Percentiles rank a stretch among this genome's conserved stretches.
Conservation (phyloP, 2,329 filamentous ascomycete genomes). For the Teratosphaeria viscida region DNA sequence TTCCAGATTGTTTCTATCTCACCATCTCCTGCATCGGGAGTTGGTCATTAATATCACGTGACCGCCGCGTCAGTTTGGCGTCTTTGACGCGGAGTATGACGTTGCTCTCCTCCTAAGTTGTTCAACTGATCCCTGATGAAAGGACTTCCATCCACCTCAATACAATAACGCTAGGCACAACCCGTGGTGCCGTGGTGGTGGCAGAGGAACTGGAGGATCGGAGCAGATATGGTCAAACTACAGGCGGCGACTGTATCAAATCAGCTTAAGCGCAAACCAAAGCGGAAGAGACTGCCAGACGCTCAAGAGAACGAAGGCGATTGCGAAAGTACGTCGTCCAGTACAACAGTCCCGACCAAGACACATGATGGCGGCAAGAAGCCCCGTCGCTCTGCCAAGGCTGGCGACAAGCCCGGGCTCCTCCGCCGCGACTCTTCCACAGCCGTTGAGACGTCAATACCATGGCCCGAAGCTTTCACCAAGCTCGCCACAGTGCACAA, state of each 20-base stretch:
- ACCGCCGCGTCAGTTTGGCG: background rate
- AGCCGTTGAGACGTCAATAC: conserved; percentile 41
- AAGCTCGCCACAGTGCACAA: conserved; percentile 65
- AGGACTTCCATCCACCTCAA: background rate
- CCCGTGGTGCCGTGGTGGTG: background rate
- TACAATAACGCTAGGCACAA: background rate
- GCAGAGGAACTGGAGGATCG: background rate
- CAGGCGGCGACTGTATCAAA: conserved; percentile 41
- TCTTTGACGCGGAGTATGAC: background rate
- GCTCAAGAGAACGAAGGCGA: conserved; percentile 1
- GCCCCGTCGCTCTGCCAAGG: conserved; percentile 36
- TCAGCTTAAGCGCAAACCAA: conserved; percentile 32
- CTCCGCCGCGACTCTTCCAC: conserved; percentile 40
- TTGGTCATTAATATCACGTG: background rate
- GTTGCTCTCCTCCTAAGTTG: background rate
- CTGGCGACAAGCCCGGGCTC: conserved; percentile 28
- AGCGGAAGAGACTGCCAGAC: conserved; percentile 29
- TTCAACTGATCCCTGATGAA: too few relatives aligned
- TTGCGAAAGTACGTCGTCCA: background rate
- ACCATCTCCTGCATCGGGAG: background rate
- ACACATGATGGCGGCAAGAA: conserved; percentile 47
- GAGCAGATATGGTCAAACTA: conserved; percentile 32
- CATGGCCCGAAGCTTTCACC: conserved; percentile 69
- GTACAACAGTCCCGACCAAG: conserved; percentile 42
- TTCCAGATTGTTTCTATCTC: background rate